A percentile compares a stretch with the other conserved stretches of the same genome.
Evolutionary conservation across 2,329 filamentous ascomycete genomes (phyloP).

Genomic region (Ophiocordyceps camponoti-rufipedis): DNA sequence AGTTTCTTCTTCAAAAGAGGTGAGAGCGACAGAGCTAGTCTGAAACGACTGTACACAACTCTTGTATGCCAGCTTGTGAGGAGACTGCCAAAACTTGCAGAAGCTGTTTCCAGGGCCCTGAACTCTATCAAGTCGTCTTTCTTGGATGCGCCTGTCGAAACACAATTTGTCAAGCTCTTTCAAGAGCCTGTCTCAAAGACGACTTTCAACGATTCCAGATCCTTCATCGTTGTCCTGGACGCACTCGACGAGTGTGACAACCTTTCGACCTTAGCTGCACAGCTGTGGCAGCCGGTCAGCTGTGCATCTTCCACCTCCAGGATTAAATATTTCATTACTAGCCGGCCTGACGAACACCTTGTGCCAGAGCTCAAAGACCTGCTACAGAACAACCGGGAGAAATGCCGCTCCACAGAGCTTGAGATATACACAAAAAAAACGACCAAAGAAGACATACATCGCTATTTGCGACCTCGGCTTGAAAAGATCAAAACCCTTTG

Average conservation of each 20-base stretch:
- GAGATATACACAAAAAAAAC: no score
- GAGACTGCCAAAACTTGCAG: slow-evolving; percentile 5
- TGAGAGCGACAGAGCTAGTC: slow-evolving; percentile 15
- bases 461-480: no score
- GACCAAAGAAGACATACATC: no score
- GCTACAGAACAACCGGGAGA: no score
- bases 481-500: not conserved
- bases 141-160: no score
- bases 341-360: no score
- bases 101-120: no score
- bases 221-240: slow-evolving; percentile 16
- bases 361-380: no score
- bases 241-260: slow-evolving; percentile 12
- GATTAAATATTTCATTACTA: slow-evolving; percentile 20
- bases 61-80: slow-evolving; percentile 16
- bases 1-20: slow-evolving; percentile 26
- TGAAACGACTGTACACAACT: slow-evolving; percentile 18
- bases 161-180: slow-evolving; percentile 5
- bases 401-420: no score
- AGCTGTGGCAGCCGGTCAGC: not conserved
- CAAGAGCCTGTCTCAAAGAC: slow-evolving; percentile 1
- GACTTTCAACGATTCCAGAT: accelerated
- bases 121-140: no score
- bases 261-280: slow-evolving; percentile 6
- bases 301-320: slow-evolving; percentile 7